Evolutionary conservation across 2,329 filamentous ascomycete species (phyloP).

Genomic region (Aureobasidium sp.): DNA sequence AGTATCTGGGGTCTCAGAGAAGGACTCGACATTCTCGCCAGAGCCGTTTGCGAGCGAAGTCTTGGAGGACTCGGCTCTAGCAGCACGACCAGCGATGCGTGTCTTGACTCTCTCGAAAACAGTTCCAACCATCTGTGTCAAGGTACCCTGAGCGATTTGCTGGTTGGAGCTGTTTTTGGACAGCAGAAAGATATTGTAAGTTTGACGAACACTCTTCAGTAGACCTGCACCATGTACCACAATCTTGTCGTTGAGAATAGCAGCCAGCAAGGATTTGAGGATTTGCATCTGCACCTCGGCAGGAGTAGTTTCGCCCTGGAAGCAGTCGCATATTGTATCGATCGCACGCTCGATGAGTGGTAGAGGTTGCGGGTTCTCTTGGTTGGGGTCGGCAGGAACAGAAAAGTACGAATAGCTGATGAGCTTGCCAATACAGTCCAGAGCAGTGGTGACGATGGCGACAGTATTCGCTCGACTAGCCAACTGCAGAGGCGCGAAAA

Average conservation of each 20-base stretch:
- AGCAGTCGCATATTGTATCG: constrained; percentile 99
- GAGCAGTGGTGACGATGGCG: constrained; percentile 85
- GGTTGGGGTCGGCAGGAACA: constrained; percentile 56
- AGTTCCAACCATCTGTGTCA: constrained; percentile 99
- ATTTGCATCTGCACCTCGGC: constrained; percentile 97
- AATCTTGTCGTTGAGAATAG: constrained; percentile 98
- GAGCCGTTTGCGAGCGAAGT: constrained; percentile 42
- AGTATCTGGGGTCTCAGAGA: constrained; percentile 30
- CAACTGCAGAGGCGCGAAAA: constrained; percentile 91
- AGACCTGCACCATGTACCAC: constrained; percentile 97
- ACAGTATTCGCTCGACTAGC: constrained; percentile 90
- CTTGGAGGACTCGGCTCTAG: constrained; percentile 64
- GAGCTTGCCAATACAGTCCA: constrained; percentile 99
- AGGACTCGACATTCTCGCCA: constrained; percentile 30
- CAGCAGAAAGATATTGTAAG: constrained; percentile 98
- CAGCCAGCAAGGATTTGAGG: constrained; percentile 95
- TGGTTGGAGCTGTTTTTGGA: constrained; percentile 96
- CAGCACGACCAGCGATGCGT: constrained; percentile 87
- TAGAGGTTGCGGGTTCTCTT: constrained; percentile 40
- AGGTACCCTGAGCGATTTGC: constrained; percentile 94
- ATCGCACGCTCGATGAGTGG: constrained; percentile 98
- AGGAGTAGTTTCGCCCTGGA: constrained; percentile 95
- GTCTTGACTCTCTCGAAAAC: constrained; percentile 96
- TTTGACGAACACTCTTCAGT: constrained; percentile 95
- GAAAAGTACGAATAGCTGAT: constrained; percentile 99